phyloP scores from a whole-genome alignment of 176 grass and related monocot genomes.

The Musa troglodytarum region DNA sequence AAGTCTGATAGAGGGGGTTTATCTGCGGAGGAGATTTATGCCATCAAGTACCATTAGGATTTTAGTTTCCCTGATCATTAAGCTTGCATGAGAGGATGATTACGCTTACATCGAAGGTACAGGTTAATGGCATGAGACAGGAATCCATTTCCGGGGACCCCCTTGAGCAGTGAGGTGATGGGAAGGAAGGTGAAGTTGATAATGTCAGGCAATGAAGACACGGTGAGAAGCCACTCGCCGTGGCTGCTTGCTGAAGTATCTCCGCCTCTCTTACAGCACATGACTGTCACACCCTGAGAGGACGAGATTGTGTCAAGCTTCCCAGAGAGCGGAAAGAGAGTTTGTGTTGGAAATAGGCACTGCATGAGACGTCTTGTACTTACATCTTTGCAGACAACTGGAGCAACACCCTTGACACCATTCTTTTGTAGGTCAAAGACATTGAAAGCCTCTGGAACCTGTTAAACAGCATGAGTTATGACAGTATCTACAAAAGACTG shows the following conservation, averaged over 20 bases:
- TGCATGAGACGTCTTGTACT: no score
- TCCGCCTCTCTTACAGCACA: slow-evolving; percentile 80
- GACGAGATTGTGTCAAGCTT: neutral
- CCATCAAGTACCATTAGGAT: neutral
- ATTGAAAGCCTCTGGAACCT: slow-evolving; percentile 77
- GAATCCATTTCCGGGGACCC: slow-evolving; percentile 49
- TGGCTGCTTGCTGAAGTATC: slow-evolving; percentile 44
- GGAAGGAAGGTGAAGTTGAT: slow-evolving; percentile 81
- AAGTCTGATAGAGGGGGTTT: slow-evolving; percentile 60
- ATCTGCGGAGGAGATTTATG: slow-evolving; percentile 34
- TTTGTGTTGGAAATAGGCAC: no score
- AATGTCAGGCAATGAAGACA: slow-evolving; percentile 46
- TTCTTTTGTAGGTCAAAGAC: slow-evolving; percentile 46
- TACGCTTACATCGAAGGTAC: slow-evolving; percentile 73
- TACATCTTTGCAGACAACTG: slow-evolving; percentile 72
- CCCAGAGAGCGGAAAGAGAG: neutral
- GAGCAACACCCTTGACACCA: slow-evolving; percentile 35
- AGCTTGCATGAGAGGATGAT: neutral
- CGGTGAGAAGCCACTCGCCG: slow-evolving; percentile 69
- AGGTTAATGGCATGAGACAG: slow-evolving; percentile 92
- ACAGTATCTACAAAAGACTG: neutral
- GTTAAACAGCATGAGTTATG: neutral
- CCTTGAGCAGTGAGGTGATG: slow-evolving; percentile 72
- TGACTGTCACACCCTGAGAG: slow-evolving; percentile 68
- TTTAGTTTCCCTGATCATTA: neutral